A percentile compares a stretch with the other conserved stretches of the same genome.
phyloP scores from a whole-genome alignment of 257 asterid species.

The Ballota nigra region DNA sequence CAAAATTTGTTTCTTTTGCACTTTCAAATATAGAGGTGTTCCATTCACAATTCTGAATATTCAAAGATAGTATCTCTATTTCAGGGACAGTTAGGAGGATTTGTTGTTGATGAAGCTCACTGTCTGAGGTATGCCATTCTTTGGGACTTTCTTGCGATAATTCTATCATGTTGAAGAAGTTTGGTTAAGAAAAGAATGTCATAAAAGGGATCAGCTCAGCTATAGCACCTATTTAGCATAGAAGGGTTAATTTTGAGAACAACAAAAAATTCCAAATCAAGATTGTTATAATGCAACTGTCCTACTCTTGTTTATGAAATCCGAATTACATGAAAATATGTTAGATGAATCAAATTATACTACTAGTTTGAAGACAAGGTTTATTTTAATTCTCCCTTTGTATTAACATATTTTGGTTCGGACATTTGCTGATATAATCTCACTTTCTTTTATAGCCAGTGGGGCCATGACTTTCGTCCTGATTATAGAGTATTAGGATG shows the following conservation, averaged over 20 bases:
- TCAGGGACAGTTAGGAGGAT: slow-evolving; percentile 91
- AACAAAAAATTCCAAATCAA: not conserved
- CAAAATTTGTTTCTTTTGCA: slow-evolving; percentile 12
- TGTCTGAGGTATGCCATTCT: slow-evolving; percentile 71
- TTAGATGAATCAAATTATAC: too few species aligned
- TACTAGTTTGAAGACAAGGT: too few species aligned
- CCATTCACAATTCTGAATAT: slow-evolving; percentile 18
- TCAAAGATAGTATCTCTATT: slow-evolving; percentile 18
- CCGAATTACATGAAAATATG: too few species aligned
- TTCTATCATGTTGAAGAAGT: slow-evolving; percentile 15
- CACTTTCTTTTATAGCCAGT: slow-evolving; percentile 57
- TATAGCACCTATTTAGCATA: not conserved
- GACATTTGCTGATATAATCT: not conserved
- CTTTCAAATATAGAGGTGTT: slow-evolving; percentile 9
- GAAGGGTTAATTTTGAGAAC: not conserved
- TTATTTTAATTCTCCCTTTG: slow-evolving; percentile 20
- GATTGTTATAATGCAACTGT: too few species aligned
- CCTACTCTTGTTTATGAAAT: too few species aligned
- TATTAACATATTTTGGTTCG: not conserved
- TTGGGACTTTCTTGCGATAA: not conserved
- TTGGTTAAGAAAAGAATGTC: slow-evolving; percentile 4
- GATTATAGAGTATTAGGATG: slow-evolving; percentile 92
- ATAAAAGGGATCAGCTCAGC: not conserved
- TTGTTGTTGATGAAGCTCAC: slow-evolving; percentile 98
- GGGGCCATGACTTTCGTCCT: slow-evolving; percentile 99